phyloP scores from a whole-genome alignment of 208 protist genomes.

The Leishmania mexicana region DNA sequence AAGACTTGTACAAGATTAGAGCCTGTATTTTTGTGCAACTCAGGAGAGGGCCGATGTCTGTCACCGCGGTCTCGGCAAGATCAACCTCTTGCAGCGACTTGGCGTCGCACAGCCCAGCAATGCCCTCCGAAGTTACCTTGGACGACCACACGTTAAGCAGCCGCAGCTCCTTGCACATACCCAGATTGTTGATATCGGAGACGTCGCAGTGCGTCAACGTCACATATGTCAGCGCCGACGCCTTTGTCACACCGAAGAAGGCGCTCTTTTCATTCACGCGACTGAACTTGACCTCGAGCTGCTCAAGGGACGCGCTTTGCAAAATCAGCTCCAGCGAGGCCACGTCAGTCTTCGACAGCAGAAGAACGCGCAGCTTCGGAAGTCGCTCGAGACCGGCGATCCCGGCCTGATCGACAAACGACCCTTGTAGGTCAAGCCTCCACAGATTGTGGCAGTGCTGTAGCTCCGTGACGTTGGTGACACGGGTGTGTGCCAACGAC shows the following conservation, averaged over 20 bases:
- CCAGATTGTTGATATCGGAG: slow-evolving; percentile 14
- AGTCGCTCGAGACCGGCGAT: slow-evolving; percentile 21
- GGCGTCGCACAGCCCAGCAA: slow-evolving; percentile 13
- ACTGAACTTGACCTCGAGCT: slow-evolving; percentile 27
- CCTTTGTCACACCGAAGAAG: slow-evolving; percentile 10
- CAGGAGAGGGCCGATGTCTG: slow-evolving; percentile 21
- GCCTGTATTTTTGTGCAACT: slow-evolving; percentile 19
- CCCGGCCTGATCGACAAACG: slow-evolving; percentile 18
- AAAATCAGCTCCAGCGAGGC: slow-evolving; percentile 5
- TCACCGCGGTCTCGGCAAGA: slow-evolving; percentile 33
- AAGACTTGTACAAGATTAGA: slow-evolving; percentile 28
- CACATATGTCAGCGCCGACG: slow-evolving; percentile 19
- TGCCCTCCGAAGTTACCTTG: slow-evolving; percentile 30
- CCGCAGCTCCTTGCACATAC: slow-evolving; percentile 10
- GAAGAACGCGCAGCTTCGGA: slow-evolving; percentile 22
- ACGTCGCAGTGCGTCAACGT: slow-evolving; percentile 33
- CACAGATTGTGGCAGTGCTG: slow-evolving; percentile 13
- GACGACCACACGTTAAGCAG: slow-evolving; percentile 33
- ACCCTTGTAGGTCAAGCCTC: slow-evolving; percentile 22
- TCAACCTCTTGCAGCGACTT: slow-evolving; percentile 28
- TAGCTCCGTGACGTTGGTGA: slow-evolving; percentile 24
- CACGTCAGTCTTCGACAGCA: slow-evolving; percentile 31
- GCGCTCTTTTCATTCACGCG: slow-evolving; percentile 5
- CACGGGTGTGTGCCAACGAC: slow-evolving; percentile 25
- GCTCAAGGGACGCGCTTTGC: slow-evolving; percentile 13